These are phyloP conservation scores for Trichoderma lentiforme DNA, from an alignment of 2,329 filamentous ascomycete species.

Conservation along the genomic window DNA sequence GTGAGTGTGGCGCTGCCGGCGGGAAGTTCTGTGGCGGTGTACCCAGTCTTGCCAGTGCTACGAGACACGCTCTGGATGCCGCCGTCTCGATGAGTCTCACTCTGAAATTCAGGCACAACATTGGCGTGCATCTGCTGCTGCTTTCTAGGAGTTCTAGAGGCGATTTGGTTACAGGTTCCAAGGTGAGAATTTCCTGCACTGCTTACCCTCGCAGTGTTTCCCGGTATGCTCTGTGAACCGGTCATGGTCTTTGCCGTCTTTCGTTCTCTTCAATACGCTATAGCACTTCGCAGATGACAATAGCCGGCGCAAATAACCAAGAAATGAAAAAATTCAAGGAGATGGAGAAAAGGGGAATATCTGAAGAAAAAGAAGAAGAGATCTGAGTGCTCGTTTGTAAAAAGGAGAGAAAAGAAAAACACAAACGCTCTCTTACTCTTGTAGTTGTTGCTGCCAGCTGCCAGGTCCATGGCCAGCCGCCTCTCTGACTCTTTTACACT, in stretches of 20 bases:
- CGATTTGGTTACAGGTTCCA: neutral
- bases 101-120: neutral
- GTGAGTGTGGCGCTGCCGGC: slow-evolving; percentile 20
- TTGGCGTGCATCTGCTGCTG: neutral
- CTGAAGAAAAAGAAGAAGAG: neutral
- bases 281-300: neutral
- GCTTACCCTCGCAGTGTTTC: neutral
- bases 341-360: neutral
- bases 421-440: too few relatives aligned
- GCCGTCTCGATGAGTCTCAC: neutral
- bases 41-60: neutral
- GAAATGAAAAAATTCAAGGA: neutral
- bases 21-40: slow-evolving; percentile 18
- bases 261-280: neutral
- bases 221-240: neutral
- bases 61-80: neutral
- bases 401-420: too few relatives aligned
- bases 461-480: neutral
- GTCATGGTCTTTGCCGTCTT: neutral
- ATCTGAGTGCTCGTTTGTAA: neutral
- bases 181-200: neutral
- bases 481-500: neutral
- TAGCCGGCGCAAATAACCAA: neutral
- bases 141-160: neutral
- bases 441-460: neutral